Conservation (phyloP, 345 rosid species). For the Gossypium raimondii region DNA sequence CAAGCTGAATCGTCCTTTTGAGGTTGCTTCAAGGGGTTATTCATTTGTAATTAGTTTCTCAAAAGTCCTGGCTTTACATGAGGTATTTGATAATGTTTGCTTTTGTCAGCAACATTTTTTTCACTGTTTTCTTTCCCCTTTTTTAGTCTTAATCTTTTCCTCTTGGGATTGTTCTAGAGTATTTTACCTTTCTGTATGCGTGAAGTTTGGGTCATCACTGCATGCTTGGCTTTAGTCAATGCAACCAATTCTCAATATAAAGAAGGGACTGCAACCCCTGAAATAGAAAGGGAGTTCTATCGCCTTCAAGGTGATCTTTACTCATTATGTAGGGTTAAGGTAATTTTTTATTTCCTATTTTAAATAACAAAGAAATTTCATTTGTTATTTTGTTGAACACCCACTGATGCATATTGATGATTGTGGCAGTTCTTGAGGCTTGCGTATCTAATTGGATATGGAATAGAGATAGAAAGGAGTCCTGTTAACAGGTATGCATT, state of each 20-base stretch:
- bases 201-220: slow-evolving; percentile 94
- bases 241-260: slow-evolving; percentile 68
- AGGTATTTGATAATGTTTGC: slow-evolving; percentile 41
- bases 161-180: slow-evolving; percentile 8
- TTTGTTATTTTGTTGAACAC: not conserved
- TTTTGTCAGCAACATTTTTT: not conserved
- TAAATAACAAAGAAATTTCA: not conserved
- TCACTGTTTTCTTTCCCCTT: not conserved
- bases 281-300: slow-evolving; percentile 87
- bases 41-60: slow-evolving; percentile 80
- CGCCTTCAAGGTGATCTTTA: slow-evolving; percentile 92
- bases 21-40: slow-evolving; percentile 90
- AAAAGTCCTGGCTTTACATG: slow-evolving; percentile 60
- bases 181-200: slow-evolving; percentile 32
- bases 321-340: slow-evolving; percentile 90
- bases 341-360: slow-evolving; percentile 25
- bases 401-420: slow-evolving; percentile 23
- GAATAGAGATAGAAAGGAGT: slow-evolving; percentile 83
- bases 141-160: not conserved
- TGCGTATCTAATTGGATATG: slow-evolving; percentile 88
- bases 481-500: slow-evolving; percentile 77
- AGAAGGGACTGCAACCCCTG: slow-evolving; percentile 59
- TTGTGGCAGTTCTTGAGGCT: slow-evolving; percentile 91
- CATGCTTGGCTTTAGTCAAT: slow-evolving; percentile 68
- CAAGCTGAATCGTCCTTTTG: slow-evolving; percentile 87